Percentiles rank a stretch among this genome's conserved stretches.
Conservation (phyloP, 2,329 filamentous ascomycete species). For the Taxawa tesnikishii region DNA sequence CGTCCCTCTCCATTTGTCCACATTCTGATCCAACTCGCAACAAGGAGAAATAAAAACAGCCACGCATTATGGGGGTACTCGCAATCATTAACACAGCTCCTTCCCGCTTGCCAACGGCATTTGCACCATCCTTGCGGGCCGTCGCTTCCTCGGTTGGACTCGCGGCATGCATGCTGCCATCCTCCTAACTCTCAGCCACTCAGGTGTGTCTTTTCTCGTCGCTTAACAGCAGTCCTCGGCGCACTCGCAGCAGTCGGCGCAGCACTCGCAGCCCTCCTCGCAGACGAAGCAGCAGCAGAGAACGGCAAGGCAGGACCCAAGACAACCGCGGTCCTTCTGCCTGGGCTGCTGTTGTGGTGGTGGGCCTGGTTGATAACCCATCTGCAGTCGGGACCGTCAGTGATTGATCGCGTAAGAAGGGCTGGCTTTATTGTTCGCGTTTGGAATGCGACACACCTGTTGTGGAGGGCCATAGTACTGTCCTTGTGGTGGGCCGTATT, state of each 20-base stretch:
- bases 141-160: no score
- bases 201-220: no score
- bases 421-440: not conserved
- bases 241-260: slow-evolving; percentile 48
- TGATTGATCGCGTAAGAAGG: not conserved
- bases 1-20: no score
- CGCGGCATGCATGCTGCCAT: no score
- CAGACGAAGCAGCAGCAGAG: slow-evolving; percentile 54
- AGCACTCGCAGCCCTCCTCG: slow-evolving; percentile 53
- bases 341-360: slow-evolving; percentile 28
- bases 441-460: slow-evolving; percentile 7
- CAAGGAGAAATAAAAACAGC: no score
- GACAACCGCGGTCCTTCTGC: slow-evolving; percentile 36
- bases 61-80: no score
- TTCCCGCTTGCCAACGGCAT: no score
- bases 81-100: no score
- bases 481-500: slow-evolving; percentile 12
- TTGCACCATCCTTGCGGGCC: no score
- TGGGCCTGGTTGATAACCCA: slow-evolving; percentile 34
- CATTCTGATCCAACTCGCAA: no score
- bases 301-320: slow-evolving; percentile 40
- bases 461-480: slow-evolving; percentile 22
- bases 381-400: slow-evolving; percentile 6
- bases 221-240: slow-evolving; percentile 24
- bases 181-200: no score